Conservation (phyloP, 306 rosid genomes). For the Prosopis cineraria region DNA sequence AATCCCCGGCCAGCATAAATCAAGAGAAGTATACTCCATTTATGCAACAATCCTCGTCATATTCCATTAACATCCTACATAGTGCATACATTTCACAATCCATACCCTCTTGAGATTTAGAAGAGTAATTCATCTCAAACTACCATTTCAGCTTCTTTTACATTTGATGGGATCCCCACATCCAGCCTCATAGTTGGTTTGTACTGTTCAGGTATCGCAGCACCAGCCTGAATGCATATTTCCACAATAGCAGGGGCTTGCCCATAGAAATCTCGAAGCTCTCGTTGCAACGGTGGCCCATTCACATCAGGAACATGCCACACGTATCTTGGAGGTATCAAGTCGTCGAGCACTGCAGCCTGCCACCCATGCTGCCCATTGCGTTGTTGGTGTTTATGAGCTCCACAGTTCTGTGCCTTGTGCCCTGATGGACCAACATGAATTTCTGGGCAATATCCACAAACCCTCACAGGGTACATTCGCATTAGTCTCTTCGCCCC, state of each 20-base stretch:
- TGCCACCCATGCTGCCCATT: constrained; percentile 99
- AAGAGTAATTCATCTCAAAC: constrained; percentile 55
- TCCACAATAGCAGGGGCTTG: constrained; percentile 91
- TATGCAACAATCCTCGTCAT: background rate
- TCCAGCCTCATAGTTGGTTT: constrained; percentile 89
- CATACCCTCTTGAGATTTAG: background rate
- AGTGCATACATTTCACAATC: constrained; percentile 10
- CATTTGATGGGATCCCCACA: constrained; percentile 79
- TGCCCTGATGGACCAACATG: constrained; percentile 81
- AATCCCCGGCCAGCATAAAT: background rate
- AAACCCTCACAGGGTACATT: constrained; percentile 83
- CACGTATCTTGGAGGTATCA: constrained; percentile 89
- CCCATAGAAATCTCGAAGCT: constrained; percentile 83
- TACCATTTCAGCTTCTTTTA: constrained; percentile 91
- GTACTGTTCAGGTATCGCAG: constrained; percentile 75
- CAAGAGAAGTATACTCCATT: background rate
- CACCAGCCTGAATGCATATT: constrained; percentile 92
- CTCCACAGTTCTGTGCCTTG: constrained; percentile 96
- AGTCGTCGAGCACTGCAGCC: constrained; percentile 77
- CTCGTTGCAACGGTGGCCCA: constrained; percentile 68
- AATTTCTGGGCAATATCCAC: constrained; percentile 95
- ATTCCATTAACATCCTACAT: constrained; percentile 29
- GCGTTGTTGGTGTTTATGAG: constrained; percentile 92
- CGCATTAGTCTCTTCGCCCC: constrained; percentile 78
- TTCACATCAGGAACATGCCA: constrained; percentile 97